Evolutionary conservation across 352 stramenopile genomes (phyloP).

Genomic region (Thraustochytrium sp.): DNA sequence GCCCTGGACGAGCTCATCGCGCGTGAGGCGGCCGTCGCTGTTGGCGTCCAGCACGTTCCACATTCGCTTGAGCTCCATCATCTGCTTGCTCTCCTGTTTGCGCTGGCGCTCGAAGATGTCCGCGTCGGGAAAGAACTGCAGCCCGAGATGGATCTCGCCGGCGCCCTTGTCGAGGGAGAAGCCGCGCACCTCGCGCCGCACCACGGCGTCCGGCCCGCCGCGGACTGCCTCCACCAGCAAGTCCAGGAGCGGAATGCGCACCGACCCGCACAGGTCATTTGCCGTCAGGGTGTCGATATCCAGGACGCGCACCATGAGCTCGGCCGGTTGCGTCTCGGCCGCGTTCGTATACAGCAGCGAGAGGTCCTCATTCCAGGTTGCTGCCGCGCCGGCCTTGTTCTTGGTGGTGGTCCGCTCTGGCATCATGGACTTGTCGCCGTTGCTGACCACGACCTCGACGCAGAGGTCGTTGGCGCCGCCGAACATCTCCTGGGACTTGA

Average conservation of each 20-base stretch:
- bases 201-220: neutral
- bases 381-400: neutral
- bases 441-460: neutral
- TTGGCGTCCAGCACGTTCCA: slow-evolving; percentile 27
- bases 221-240: neutral
- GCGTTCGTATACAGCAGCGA: slow-evolving; percentile 10
- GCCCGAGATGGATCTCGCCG: neutral
- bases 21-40: neutral
- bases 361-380: neutral
- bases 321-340: neutral
- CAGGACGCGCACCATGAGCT: neutral
- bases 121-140: slow-evolving; percentile 7
- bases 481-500: neutral
- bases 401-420: slow-evolving; percentile 22
- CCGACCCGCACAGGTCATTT: neutral
- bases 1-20: neutral
- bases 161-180: slow-evolving; percentile 1
- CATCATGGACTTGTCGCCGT: neutral
- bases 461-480: slow-evolving; percentile 23
- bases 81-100: slow-evolving; percentile 12
- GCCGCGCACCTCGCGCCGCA: neutral
- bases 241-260: neutral
- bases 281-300: neutral
- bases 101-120: slow-evolving; percentile 8
- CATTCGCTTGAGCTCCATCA: slow-evolving; percentile 35